A percentile compares a stretch with the other conserved stretches of the same genome.
phyloP scores from a whole-genome alignment of 2,329 filamentous ascomycete species.

The Alternaria tenuissima region DNA sequence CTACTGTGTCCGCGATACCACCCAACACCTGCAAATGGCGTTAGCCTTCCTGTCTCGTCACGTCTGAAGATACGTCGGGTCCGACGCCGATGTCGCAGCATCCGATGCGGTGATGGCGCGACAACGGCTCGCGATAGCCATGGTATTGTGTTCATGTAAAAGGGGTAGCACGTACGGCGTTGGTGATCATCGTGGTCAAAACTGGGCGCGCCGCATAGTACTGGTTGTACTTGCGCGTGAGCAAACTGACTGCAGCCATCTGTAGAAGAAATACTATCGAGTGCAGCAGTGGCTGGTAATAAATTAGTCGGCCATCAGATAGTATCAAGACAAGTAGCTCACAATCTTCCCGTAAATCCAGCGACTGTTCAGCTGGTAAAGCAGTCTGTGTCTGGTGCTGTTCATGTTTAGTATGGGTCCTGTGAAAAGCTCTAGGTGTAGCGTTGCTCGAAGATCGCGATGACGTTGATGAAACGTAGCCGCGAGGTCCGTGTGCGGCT shows the following conservation, averaged over 20 bases:
- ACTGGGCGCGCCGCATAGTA: slow-evolving; percentile 94
- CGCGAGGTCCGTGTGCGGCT: slow-evolving; percentile 27
- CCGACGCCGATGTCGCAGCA: background rate
- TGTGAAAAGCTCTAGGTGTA: slow-evolving; percentile 25
- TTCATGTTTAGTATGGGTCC: slow-evolving; percentile 44
- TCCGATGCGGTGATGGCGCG: background rate
- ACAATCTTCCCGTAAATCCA: slow-evolving; percentile 79
- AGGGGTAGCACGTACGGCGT: slow-evolving; percentile 70
- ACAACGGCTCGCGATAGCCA: background rate
- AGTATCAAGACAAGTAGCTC: slow-evolving; percentile 46
- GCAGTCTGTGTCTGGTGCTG: slow-evolving; percentile 63
- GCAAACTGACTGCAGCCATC: slow-evolving; percentile 82
- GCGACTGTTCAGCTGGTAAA: slow-evolving; percentile 73
- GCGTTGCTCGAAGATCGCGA: slow-evolving; percentile 32
- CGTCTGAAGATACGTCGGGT: background rate
- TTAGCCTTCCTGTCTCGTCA: slow-evolving; percentile 17
- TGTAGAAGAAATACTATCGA: slow-evolving; percentile 85
- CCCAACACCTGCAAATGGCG: slow-evolving; percentile 67
- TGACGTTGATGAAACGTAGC: slow-evolving; percentile 42
- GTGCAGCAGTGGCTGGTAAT: slow-evolving; percentile 81
- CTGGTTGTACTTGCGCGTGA: slow-evolving; percentile 87
- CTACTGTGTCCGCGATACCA: slow-evolving; percentile 95
- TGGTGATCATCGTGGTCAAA: slow-evolving; percentile 98
- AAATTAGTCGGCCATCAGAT: slow-evolving; percentile 15
- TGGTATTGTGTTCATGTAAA: background rate